Conservation (phyloP, 768 basidiomycete species). For the Favolaschia claudopus region DNA sequence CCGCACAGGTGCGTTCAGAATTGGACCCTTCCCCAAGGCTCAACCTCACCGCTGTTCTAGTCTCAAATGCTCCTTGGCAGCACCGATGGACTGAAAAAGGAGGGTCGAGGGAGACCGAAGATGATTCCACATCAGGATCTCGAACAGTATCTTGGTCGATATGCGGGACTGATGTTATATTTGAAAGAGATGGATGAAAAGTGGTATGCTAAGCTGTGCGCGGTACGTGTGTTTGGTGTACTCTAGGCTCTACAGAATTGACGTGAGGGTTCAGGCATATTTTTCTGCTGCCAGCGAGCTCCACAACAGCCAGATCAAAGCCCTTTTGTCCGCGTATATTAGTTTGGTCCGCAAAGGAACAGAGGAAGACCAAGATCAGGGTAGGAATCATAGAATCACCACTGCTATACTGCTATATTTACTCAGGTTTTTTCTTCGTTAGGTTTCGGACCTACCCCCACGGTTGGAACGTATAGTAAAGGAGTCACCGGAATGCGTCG, state of each 20-base stretch:
- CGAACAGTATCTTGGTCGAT: slow-evolving; percentile 86
- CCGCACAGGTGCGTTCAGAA: slow-evolving; percentile 71
- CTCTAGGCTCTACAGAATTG: slow-evolving; percentile 1
- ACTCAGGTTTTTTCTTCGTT: slow-evolving; percentile 1
- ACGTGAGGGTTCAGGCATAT: slow-evolving; percentile 70
- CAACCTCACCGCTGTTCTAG: slow-evolving; percentile 42
- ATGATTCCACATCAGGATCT: slow-evolving; percentile 73
- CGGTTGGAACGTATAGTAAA: slow-evolving; percentile 50
- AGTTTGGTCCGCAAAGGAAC: slow-evolving; percentile 67
- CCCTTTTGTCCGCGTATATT: slow-evolving; percentile 66
- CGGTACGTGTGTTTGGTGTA: slow-evolving; percentile 57
- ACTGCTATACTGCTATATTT: neutral
- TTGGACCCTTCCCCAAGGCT: neutral
- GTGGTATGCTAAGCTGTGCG: slow-evolving; percentile 88
- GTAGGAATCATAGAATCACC: slow-evolving; percentile 46
- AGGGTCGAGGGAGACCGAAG: slow-evolving; percentile 52
- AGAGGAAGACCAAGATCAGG: slow-evolving; percentile 79
- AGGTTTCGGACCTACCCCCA: slow-evolving; percentile 57
- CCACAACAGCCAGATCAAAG: slow-evolving; percentile 82
- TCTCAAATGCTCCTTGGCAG: slow-evolving; percentile 74
- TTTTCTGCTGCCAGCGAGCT: slow-evolving; percentile 87
- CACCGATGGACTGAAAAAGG: slow-evolving; percentile 59
- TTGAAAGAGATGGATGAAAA: slow-evolving; percentile 96
- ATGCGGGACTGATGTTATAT: slow-evolving; percentile 90
- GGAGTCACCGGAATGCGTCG: slow-evolving; percentile 72